Evolutionary conservation across 805 yeast genomes (phyloP).

Genomic region (Ogataea haglerorum): DNA sequence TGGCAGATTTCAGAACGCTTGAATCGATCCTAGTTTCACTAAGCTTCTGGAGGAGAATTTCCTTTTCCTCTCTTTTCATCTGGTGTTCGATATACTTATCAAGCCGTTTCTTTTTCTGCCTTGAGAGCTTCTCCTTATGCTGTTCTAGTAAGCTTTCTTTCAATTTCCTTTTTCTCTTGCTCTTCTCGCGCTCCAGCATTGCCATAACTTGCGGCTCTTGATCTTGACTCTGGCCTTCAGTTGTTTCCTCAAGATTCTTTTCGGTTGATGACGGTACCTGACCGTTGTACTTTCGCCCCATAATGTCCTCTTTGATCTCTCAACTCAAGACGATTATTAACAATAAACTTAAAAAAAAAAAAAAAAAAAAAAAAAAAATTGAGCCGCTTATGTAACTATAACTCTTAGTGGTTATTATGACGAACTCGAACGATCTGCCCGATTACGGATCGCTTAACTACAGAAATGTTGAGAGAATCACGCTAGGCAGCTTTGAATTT

Average conservation of each 20-base stretch:
- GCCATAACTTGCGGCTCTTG: background rate
- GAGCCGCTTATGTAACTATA: slow-evolving; percentile 5
- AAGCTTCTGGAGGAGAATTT: slow-evolving; percentile 68
- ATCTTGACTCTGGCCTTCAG: background rate
- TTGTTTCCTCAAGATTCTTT: background rate
- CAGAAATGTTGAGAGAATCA: slow-evolving; percentile 63
- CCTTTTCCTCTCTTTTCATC: slow-evolving; percentile 82
- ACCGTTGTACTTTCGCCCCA: slow-evolving; percentile 15
- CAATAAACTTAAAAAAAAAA: too few species aligned
- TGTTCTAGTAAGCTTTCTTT: slow-evolving; percentile 56
- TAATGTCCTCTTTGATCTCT: background rate
- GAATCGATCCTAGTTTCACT: slow-evolving; percentile 70
- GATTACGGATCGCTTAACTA: slow-evolving; percentile 59
- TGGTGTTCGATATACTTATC: slow-evolving; percentile 94
- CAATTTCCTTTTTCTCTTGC: slow-evolving; percentile 60
- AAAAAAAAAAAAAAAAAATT: background rate
- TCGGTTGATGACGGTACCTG: background rate
- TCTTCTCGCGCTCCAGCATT: slow-evolving; percentile 59
- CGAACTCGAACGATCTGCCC: slow-evolving; percentile 32
- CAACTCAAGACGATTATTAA: too few species aligned
- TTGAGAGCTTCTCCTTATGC: slow-evolving; percentile 64
- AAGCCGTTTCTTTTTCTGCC: slow-evolving; percentile 69
- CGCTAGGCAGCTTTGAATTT: slow-evolving; percentile 64
- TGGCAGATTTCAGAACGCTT: slow-evolving; percentile 63
- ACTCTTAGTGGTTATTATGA: background rate